Base-by-base conservation (phyloP, 768 basidiomycete genomes). In the Gloeopeniophorella convolvens region DNA sequence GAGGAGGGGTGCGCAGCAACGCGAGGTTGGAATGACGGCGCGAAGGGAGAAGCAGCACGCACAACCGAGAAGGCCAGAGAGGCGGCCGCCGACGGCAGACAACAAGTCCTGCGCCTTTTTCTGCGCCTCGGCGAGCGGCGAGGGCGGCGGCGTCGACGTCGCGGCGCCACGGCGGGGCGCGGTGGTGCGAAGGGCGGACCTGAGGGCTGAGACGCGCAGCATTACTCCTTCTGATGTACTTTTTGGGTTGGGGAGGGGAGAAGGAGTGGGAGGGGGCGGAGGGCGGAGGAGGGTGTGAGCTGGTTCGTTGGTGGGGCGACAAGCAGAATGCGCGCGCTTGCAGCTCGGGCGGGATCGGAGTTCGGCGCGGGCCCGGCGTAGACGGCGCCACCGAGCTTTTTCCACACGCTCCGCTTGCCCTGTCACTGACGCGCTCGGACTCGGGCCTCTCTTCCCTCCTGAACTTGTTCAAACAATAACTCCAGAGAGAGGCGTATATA, bases 31-130 rank as follows among this genome's bases (percentile, higher is more conserved):
- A n/a, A n/a, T n/a, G n/a, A n/a, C n/a, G n/a, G n/a, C n/a, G n/a
- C n/a, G 40, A 34, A 41, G 26, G 20, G 39, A 33, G 31, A 41
- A 15, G 3, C 5, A 10, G 50, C 36, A 70, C 73, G 56, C 55
- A 79, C 77, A 66, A 37, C 77, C 78, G n/a, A 89, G 76, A 57
- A 81, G 54, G 41, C 72, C 72, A 1, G 78, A 80, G 45, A 77
- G 69, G 46, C 69, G 79, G 62, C 82, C 75, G 42, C 72, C 77
- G 31, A 76, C 82, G 36, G 68, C 65, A 42, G 75, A 71, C 52
- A 85, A 68, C 34, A 77, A 72, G 45, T 88, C 82, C 66, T 85
- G 80, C 5, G 84, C 82, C 65, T 83, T 85, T 70, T 85, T 80
- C 63, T 81, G 79, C 2, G 80, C 66, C 7, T 42, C 40, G 16